Conservation (phyloP, 2,329 filamentous ascomycete species). For the Dichotomopilus funicola region DNA sequence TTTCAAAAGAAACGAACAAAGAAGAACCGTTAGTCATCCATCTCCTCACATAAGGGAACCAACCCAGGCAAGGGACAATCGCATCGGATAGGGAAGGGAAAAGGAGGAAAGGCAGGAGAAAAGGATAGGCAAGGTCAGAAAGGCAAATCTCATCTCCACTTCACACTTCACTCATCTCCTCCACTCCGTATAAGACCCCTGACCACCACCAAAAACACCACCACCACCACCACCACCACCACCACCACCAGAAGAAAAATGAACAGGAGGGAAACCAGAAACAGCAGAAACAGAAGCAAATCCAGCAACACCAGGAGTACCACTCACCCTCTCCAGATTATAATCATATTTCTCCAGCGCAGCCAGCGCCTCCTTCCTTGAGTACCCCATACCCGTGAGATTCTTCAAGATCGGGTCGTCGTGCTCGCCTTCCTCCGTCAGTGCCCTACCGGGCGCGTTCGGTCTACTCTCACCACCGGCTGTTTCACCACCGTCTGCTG, state of each 20-base stretch:
- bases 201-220: no score
- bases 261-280: not conserved
- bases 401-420: conserved; percentile 90
- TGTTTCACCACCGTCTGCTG: not conserved
- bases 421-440: conserved; percentile 69
- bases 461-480: conserved; percentile 15
- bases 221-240: not conserved
- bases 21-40: conserved; percentile 12
- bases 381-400: conserved; percentile 83
- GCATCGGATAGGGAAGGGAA: not conserved
- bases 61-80: no score
- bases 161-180: not conserved
- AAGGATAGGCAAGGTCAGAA: not conserved
- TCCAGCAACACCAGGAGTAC: not conserved
- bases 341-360: conserved; percentile 95
- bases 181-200: not conserved
- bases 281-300: not conserved
- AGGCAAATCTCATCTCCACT: not conserved
- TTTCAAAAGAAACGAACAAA: not conserved
- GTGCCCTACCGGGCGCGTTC: conserved; percentile 50
- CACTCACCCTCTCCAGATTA: conserved; percentile 82
- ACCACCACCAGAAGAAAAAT: not conserved
- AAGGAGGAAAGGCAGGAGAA: not conserved
- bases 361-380: conserved; percentile 62
- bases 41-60: not conserved